Conservation (phyloP, 352 stramenopile genomes). For the Blastocystis sp. region DNA sequence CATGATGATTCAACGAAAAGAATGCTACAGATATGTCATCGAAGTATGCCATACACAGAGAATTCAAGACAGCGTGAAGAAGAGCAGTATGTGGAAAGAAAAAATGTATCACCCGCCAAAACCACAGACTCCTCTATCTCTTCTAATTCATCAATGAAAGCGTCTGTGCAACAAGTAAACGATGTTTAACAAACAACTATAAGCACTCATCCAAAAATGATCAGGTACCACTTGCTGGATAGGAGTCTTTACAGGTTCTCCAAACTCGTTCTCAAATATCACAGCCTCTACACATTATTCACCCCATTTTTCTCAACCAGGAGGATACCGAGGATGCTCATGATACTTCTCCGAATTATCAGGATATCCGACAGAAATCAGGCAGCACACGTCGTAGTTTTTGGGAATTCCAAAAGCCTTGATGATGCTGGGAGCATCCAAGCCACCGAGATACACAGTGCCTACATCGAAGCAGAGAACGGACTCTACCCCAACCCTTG, state of each 20-base stretch:
- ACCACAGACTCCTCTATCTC: background rate
- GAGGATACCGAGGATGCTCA: slow-evolving; percentile 42
- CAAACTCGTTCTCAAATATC: slow-evolving; percentile 45
- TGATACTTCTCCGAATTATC: slow-evolving; percentile 57
- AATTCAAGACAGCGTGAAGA: too few species aligned
- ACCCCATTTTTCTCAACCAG: background rate
- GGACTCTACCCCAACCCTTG: slow-evolving; percentile 24
- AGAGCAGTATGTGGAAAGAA: background rate
- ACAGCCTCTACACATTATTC: background rate
- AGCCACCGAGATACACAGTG: slow-evolving; percentile 35
- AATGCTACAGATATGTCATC: background rate
- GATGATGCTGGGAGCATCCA: slow-evolving; percentile 31
- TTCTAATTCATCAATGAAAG: background rate
- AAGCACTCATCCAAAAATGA: slow-evolving; percentile 53
- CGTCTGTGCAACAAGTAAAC: background rate
- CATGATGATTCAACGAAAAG: background rate
- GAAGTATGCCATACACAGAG: background rate
- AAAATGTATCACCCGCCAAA: background rate
- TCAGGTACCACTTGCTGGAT: slow-evolving; percentile 8
- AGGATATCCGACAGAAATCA: slow-evolving; percentile 36
- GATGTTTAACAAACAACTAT: slow-evolving; percentile 22
- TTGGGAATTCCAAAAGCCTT: slow-evolving; percentile 46
- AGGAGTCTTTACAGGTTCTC: background rate
- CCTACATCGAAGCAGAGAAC: background rate
- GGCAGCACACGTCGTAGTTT: slow-evolving; percentile 47